Conservation (phyloP, 2,329 filamentous ascomycete genomes). For the Pestalotiopsis sp. region DNA sequence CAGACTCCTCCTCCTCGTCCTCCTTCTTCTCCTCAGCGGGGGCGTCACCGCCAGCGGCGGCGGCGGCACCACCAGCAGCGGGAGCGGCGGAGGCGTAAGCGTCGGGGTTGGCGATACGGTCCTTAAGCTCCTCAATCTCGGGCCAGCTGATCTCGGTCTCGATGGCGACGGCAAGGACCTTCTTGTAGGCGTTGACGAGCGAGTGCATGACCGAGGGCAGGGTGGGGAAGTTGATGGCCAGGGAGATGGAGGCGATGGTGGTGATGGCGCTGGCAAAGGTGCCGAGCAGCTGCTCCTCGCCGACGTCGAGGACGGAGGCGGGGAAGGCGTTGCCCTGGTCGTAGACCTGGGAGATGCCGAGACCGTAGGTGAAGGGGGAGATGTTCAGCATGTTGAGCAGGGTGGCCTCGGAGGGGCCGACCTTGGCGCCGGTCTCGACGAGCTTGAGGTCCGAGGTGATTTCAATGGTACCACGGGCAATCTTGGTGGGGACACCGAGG, state of each 20-base stretch:
- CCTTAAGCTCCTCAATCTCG: slow-evolving; percentile 97
- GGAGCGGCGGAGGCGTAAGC: slow-evolving; percentile 88
- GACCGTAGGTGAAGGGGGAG: slow-evolving; percentile 99
- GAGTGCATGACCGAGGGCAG: slow-evolving; percentile 96
- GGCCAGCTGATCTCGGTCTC: slow-evolving; percentile 93
- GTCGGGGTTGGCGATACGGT: slow-evolving; percentile 98
- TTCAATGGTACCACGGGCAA: slow-evolving; percentile 99
- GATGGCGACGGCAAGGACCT: slow-evolving; percentile 84
- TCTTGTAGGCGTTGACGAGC: slow-evolving; percentile 98
- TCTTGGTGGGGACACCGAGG: slow-evolving; percentile 99
- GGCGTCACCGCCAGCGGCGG: slow-evolving; percentile 52
- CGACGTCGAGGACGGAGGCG: slow-evolving; percentile 84
- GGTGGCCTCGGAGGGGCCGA: slow-evolving; percentile 98
- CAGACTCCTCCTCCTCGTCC: slow-evolving; percentile 70
- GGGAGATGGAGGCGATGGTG: slow-evolving; percentile 87
- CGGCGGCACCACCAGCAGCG: slow-evolving; percentile 58
- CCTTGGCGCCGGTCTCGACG: slow-evolving; percentile 88
- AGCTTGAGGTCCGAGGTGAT: slow-evolving; percentile 98
- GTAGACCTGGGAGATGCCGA: slow-evolving; percentile 96
- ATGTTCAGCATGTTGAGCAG: slow-evolving; percentile 99
- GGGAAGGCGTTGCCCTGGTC: slow-evolving; percentile 94
- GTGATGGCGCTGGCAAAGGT: slow-evolving; percentile 78
- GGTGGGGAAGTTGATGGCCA: slow-evolving; percentile 94
- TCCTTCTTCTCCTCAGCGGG: slow-evolving; percentile 60
- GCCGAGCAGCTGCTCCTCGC: slow-evolving; percentile 90